Base-by-base conservation (phyloP, 495 filamentous ascomycete species). In the Trichoderma reesei region DNA sequence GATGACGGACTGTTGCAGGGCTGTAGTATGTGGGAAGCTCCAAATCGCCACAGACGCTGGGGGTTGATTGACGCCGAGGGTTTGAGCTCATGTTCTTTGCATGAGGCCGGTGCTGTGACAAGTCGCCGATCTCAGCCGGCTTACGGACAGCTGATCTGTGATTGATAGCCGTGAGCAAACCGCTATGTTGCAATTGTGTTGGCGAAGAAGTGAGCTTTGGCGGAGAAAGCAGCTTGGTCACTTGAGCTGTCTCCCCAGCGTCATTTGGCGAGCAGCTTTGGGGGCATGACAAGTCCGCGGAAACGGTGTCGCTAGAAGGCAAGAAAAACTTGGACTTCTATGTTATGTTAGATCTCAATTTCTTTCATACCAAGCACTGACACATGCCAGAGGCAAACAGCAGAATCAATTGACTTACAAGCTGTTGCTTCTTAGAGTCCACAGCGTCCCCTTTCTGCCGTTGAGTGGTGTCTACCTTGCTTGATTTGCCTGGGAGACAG, bases 31-130 rank as follows among this genome's bases (percentile, higher is more conserved):
- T 46, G 6, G 61, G 61, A 34, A 26, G 9, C 41, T 63, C 61
- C 18, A 63, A 13, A 44, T 63, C 61, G 18, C 61, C 41, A 33
- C 41, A 63, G n/a, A 48, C n/a, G 41, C 61, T 63, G 7, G 61
- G 26, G 0, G 61, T 2, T 10, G 38, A 42, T n/a, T 42, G 38
- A 3, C 26, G 61, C 3, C 16, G n/a, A 3, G 13, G 18, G 2
- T n/a, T 63, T 42, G 13, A 3, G 20, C 41, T 46, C 41, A 46
- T 31, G 9, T 16, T 9, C n/a, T 34, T 41, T 41, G 38, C 5
- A 11, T 18, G 6, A 42, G 5, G 20, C 16, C 3, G 41, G 18
- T 44, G 39, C n/a, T 31, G 16, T 9, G 36, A 3, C 36, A 7
- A 14, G 9, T n/a, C 11, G 41, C 41, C 13, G 0, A 9, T n/a